Percentiles rank a stretch among this genome's conserved stretches.
These are phyloP conservation scores for Coemansia sp. DNA, from an alignment of 192 early-diverging fungal species.

Conservation along the genomic window DNA sequence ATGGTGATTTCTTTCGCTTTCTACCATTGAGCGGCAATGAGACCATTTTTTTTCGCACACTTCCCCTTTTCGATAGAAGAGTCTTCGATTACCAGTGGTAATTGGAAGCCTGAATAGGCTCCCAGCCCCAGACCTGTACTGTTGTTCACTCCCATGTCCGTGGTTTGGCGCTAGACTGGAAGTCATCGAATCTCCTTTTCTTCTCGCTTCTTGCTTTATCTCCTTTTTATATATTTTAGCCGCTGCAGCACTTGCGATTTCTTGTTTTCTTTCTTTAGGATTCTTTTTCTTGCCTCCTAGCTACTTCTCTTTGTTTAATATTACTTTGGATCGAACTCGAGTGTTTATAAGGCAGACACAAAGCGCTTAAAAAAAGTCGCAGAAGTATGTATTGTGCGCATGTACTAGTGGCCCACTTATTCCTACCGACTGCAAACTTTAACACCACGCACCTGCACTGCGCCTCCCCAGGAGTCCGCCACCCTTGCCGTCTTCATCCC, in stretches of 20 bases:
- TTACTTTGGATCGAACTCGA: background rate
- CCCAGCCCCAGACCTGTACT: background rate
- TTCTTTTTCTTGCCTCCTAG: background rate
- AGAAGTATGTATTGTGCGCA: background rate
- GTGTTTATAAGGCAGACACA: background rate
- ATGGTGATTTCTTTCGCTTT: background rate
- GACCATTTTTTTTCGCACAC: background rate
- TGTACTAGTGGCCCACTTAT: background rate
- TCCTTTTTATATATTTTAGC: conserved; percentile 5
- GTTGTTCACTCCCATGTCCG: too few species aligned
- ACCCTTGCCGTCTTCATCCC: background rate
- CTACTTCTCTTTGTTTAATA: background rate
- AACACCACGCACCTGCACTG: background rate
- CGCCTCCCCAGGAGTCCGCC: background rate
- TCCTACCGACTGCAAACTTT: background rate
- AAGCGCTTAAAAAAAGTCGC: background rate
- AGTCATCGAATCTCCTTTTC: background rate
- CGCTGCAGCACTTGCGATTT: background rate
- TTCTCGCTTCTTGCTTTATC: background rate
- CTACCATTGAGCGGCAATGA: background rate
- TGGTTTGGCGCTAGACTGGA: background rate
- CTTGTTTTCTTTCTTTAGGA: background rate
- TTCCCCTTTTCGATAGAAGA: background rate
- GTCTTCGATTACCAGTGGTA: conserved; percentile 11
- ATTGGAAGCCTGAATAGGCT: background rate